Evolutionary conservation across 2,329 filamentous ascomycete species (phyloP).

Genomic region (Zasmidium citrigriseum): DNA sequence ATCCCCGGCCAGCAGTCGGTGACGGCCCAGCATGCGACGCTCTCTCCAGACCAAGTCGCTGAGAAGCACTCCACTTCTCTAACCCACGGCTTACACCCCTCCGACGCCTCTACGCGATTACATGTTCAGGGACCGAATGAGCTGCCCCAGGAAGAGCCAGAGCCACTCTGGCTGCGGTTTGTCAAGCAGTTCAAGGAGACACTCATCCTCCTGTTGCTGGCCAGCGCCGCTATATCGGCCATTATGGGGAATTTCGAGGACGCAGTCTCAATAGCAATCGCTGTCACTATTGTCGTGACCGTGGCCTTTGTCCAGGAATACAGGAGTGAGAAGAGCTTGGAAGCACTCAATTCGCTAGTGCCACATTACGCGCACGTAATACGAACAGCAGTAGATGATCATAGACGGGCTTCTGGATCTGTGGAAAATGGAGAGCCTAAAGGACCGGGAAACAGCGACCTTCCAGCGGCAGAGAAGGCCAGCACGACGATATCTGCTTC

Average conservation of each 20-base stretch:
- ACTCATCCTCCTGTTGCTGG: constrained; percentile 86
- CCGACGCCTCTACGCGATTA: constrained; percentile 78
- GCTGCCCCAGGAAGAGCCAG: constrained; percentile 87
- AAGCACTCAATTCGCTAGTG: constrained; percentile 89
- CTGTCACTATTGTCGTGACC: constrained; percentile 93
- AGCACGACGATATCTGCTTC: constrained; percentile 84
- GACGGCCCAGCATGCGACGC: constrained; percentile 58
- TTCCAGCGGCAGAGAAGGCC: constrained; percentile 67
- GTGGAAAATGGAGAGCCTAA: constrained; percentile 47
- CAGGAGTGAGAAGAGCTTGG: constrained; percentile 93
- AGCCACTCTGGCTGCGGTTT: constrained; percentile 93
- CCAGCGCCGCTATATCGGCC: constrained; percentile 83
- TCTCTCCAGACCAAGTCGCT: constrained; percentile 78
- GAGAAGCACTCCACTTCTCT: constrained; percentile 79
- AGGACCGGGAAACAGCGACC: constrained; percentile 56
- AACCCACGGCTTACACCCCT: constrained; percentile 74
- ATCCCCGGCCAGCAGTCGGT: constrained; percentile 42
- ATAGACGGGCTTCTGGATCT: constrained; percentile 21
- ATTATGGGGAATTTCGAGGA: constrained; percentile 93
- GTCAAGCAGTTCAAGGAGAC: constrained; percentile 96
- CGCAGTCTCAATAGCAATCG: constrained; percentile 90
- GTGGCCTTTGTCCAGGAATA: constrained; percentile 98
- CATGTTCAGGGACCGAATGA: constrained; percentile 87
- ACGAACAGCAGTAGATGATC: constrained; percentile 45
- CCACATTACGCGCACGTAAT: constrained; percentile 97